These are phyloP conservation scores for Oldenlandia corymbosa DNA, from an alignment of 257 asterid genomes.

Conservation along the genomic window DNA sequence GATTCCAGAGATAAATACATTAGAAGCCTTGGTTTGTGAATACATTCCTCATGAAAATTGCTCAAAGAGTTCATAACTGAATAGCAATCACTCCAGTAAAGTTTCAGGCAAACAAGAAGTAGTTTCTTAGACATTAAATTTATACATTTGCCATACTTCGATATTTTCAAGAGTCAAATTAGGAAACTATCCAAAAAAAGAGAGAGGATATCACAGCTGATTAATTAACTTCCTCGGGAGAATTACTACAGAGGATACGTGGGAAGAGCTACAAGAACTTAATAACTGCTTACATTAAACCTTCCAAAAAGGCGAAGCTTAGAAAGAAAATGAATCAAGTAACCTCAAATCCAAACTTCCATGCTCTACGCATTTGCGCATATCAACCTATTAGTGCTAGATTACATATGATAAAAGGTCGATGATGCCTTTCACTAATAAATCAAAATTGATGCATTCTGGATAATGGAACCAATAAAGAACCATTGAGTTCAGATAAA, in stretches of 20 bases:
- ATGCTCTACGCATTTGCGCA: conserved; percentile 1
- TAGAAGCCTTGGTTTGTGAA: no score
- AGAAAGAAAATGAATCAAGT: neutral
- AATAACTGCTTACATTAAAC: neutral
- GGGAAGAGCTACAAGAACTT: neutral
- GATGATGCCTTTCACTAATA: neutral
- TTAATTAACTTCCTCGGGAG: no score
- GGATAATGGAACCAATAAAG: neutral
- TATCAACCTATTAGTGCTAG: neutral
- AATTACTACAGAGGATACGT: no score
- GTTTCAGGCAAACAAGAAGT: no score
- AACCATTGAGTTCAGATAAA: neutral
- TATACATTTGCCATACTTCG: no score
- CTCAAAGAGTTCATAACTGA: no score
- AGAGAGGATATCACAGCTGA: no score
- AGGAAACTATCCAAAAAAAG: neutral
- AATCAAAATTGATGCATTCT: neutral
- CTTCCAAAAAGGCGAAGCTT: neutral
- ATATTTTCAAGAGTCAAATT: neutral
- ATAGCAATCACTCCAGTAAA: no score
- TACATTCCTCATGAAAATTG: no score
- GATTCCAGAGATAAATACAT: no score
- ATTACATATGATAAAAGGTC: neutral
- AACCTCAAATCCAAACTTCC: neutral
- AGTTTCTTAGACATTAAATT: no score